These are phyloP conservation scores for Nevesoporus exiguus DNA, from an alignment of 768 basidiomycete species.

Conservation along the genomic window DNA sequence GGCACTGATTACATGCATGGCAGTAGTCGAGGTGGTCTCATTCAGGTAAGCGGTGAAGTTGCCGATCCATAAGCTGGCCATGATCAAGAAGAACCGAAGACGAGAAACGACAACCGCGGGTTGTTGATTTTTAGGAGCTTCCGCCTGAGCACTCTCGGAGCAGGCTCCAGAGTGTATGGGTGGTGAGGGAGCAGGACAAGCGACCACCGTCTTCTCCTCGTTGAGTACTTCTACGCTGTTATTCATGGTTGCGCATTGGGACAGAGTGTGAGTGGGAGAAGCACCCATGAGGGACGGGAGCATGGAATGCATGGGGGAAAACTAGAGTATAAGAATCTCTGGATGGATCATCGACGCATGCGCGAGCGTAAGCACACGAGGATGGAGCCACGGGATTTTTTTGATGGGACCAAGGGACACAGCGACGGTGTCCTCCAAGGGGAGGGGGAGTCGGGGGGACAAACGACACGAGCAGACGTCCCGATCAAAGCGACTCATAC, in stretches of 20 bases:
- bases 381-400: not conserved
- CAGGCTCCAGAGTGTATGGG: conserved; percentile 1
- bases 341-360: conserved; percentile 16
- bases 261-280: conserved; percentile 28
- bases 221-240: conserved; percentile 27
- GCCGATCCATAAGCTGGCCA: conserved; percentile 33
- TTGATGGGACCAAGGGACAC: conserved; percentile 5
- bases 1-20: conserved; percentile 35
- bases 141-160: not conserved
- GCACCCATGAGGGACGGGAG: conserved; percentile 22
- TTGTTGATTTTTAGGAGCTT: conserved; percentile 7
- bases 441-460: conserved; percentile 7
- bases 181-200: not conserved
- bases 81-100: conserved; percentile 33
- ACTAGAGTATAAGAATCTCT: conserved; percentile 17
- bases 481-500: conserved; percentile 18
- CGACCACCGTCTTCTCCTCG: conserved; percentile 22
- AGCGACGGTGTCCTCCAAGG: conserved; percentile 8
- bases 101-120: conserved; percentile 30
- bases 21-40: conserved; percentile 34
- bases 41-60: conserved; percentile 37
- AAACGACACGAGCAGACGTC: conserved; percentile 5
- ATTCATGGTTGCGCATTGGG: conserved; percentile 30
- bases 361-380: conserved; percentile 12
- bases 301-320: not conserved